phyloP scores from a whole-genome alignment of 2,329 filamentous ascomycete species.

The Fusarium sp. region DNA sequence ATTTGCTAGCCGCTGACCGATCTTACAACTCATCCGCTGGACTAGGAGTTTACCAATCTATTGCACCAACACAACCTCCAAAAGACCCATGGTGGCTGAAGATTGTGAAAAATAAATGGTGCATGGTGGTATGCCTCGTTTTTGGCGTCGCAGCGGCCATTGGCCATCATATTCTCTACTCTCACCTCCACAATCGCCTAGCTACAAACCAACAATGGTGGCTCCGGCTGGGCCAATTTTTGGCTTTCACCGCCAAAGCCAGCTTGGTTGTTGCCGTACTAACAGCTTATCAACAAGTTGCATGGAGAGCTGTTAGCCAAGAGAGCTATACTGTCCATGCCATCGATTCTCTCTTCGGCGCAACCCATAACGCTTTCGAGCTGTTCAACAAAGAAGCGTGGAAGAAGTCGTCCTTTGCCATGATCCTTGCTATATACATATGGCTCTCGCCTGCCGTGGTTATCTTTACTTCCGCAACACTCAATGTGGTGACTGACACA shows the following conservation, averaged over 20 bases:
- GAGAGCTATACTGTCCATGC: constrained; percentile 22
- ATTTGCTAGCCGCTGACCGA: background rate
- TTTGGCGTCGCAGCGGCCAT: constrained; percentile 15
- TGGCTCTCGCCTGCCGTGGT: constrained; percentile 36
- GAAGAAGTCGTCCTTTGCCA: constrained; percentile 31
- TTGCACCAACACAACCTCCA: background rate
- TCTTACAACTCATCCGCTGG: background rate
- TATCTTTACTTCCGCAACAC: constrained; percentile 39
- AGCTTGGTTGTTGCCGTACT: constrained; percentile 17
- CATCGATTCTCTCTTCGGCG: constrained; percentile 37
- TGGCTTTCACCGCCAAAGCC: constrained; percentile 27
- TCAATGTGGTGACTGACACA: constrained; percentile 14
- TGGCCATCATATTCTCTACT: constrained; percentile 22
- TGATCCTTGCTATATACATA: constrained; percentile 38
- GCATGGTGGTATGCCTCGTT: constrained; percentile 16
- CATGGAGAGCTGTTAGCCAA: constrained; percentile 22
- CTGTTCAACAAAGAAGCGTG: constrained; percentile 39
- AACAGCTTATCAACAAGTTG: constrained; percentile 19
- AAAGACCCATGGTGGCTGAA: constrained; percentile 4
- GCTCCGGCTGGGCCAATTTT: constrained; percentile 23
- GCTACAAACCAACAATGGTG: constrained; percentile 31
- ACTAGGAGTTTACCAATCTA: constrained; percentile 3
- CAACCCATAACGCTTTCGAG: constrained; percentile 26
- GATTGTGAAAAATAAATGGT: constrained; percentile 20
- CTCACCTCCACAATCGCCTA: constrained; percentile 12